Conservation (phyloP, 345 rosid species). For the Carallia brachiata region DNA sequence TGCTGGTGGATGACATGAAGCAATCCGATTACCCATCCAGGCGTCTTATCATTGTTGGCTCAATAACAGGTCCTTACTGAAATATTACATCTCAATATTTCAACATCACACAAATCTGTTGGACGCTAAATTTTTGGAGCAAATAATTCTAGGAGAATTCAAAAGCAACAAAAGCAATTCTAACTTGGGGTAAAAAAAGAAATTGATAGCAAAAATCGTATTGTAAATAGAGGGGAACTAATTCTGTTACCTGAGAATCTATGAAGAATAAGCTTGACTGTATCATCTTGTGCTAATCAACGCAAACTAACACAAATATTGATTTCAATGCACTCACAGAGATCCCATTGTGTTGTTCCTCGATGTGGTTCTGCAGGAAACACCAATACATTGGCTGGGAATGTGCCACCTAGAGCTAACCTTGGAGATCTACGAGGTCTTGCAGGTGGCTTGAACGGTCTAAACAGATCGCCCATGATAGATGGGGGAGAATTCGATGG, state of each 20-base stretch:
- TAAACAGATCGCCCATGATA: conserved; percentile 79
- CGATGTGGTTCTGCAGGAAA: conserved; percentile 47
- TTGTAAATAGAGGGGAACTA: too few species aligned
- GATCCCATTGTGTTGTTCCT: too few species aligned
- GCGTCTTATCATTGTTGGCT: conserved; percentile 92
- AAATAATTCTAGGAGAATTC: not conserved
- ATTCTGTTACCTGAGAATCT: not conserved
- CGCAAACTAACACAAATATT: too few species aligned
- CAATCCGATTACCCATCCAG: conserved; percentile 75
- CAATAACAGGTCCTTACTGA: conserved; percentile 65
- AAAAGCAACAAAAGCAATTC: not conserved
- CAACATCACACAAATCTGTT: too few species aligned
- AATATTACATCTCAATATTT: not conserved
- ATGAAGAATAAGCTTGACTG: not conserved
- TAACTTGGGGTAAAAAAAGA: too few species aligned
- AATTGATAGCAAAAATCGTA: too few species aligned
- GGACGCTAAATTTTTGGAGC: not conserved
- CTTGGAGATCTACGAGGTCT: conserved; percentile 89
- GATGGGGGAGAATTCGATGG: conserved; percentile 95
- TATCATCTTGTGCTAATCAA: not conserved
- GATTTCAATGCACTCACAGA: too few species aligned
- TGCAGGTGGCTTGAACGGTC: conserved; percentile 64
- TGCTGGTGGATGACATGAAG: conserved; percentile 72
- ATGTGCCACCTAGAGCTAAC: conserved; percentile 93
- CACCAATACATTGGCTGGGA: conserved; percentile 95